Percentiles rank a stretch among this genome's conserved stretches.
These are phyloP conservation scores for Boletus holoroseus DNA, from an alignment of 1,284 basidiomycete genomes.

Conservation along the genomic window DNA sequence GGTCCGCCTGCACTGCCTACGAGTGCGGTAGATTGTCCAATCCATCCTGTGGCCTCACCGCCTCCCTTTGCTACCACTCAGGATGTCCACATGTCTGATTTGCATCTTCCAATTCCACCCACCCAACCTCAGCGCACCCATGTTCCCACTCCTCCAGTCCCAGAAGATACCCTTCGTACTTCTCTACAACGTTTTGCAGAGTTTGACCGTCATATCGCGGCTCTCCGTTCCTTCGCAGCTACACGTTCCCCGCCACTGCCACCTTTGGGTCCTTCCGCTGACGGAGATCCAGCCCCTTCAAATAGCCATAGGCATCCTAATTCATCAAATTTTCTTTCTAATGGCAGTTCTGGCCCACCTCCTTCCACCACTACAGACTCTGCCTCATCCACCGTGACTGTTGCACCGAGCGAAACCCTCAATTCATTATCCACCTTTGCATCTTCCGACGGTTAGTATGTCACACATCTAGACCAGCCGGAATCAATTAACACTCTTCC, in stretches of 20 bases:
- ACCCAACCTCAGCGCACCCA: slow-evolving; percentile 14
- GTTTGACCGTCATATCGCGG: slow-evolving; percentile 48
- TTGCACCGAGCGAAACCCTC: slow-evolving; percentile 11
- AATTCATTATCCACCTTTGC: slow-evolving; percentile 18
- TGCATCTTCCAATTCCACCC: slow-evolving; percentile 29
- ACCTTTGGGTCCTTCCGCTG: slow-evolving; percentile 25
- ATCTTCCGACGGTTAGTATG: slow-evolving; percentile 22
- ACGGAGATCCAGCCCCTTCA: slow-evolving; percentile 17
- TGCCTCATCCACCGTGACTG: slow-evolving; percentile 11
- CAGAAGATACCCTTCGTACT: slow-evolving; percentile 39
- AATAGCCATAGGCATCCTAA: slow-evolving; percentile 17
- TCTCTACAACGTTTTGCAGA: slow-evolving; percentile 50
- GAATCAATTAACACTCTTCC: slow-evolving; percentile 6
- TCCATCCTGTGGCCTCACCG: slow-evolving; percentile 12
- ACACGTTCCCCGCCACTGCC: slow-evolving; percentile 36
- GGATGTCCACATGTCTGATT: slow-evolving; percentile 46
- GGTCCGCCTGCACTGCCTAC: slow-evolving; percentile 9
- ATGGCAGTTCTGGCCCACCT: slow-evolving; percentile 1
- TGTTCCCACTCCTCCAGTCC: slow-evolving; percentile 16
- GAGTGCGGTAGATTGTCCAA: slow-evolving; percentile 18
- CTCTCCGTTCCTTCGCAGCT: slow-evolving; percentile 36
- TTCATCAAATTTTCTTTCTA: slow-evolving; percentile 22
- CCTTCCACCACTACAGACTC: slow-evolving; percentile 5
- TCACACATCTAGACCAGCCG: slow-evolving; percentile 6
- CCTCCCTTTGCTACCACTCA: slow-evolving; percentile 23